phyloP scores from a whole-genome alignment of 306 rosid genomes.

The Chamaecrista fasciculata region DNA sequence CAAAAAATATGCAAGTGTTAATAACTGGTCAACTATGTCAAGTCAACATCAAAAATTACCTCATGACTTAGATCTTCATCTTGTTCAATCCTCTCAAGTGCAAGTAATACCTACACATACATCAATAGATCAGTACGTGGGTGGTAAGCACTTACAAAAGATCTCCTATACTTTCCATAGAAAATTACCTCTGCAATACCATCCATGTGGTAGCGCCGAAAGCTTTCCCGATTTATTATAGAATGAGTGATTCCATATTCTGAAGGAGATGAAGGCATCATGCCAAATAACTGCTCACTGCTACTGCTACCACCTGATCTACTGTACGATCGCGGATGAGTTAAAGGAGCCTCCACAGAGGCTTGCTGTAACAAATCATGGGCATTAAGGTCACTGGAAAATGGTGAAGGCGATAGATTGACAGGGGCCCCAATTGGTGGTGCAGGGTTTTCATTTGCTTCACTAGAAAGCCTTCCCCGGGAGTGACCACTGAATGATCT shows the following conservation, averaged over 20 bases:
- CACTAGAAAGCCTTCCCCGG: slow-evolving; percentile 57
- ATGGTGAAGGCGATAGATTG: slow-evolving; percentile 46
- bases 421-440: slow-evolving; percentile 40
- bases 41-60: slow-evolving; percentile 44
- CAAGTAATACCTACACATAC: slow-evolving; percentile 71
- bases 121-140: slow-evolving; percentile 5
- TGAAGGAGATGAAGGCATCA: slow-evolving; percentile 42
- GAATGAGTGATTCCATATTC: slow-evolving; percentile 61
- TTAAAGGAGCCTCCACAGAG: slow-evolving; percentile 46
- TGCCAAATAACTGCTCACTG: slow-evolving; percentile 47
- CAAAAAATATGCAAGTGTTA: slow-evolving; percentile 23
- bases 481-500: slow-evolving; percentile 48
- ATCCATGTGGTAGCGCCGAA: slow-evolving; percentile 70
- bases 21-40: slow-evolving; percentile 6
- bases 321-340: slow-evolving; percentile 44
- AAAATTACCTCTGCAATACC: slow-evolving; percentile 84
- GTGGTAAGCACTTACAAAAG: slow-evolving; percentile 1
- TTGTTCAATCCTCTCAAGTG: slow-evolving; percentile 93
- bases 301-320: slow-evolving; percentile 52
- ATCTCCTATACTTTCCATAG: slow-evolving; percentile 1
- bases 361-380: slow-evolving; percentile 43
- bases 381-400: slow-evolving; percentile 44
- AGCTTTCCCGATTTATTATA: slow-evolving; percentile 51
- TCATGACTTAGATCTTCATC: slow-evolving; percentile 93
- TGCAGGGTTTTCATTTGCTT: slow-evolving; percentile 50